phyloP scores from a whole-genome alignment of 257 asterid genomes.

The Penstemon davidsonii region DNA sequence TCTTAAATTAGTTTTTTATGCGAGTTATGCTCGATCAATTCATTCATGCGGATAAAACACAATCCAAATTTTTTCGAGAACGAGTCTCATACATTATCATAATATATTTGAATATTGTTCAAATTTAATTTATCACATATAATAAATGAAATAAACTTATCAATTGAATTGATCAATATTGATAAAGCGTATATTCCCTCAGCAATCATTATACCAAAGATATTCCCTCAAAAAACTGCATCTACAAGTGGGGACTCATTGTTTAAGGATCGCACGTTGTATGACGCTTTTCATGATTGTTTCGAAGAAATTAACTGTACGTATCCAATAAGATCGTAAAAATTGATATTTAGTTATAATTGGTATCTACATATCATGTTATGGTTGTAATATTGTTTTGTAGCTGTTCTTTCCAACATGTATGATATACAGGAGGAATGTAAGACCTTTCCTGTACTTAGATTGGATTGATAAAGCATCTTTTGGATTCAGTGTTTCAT shows the following conservation, averaged over 20 bases:
- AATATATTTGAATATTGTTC: no score
- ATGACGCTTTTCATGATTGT: conserved; percentile 37
- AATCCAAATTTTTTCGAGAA: no score
- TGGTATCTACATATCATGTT: no score
- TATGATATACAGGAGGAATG: conserved; percentile 5
- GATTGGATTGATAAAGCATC: conserved; percentile 18
- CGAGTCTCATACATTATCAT: no score
- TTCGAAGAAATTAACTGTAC: not conserved
- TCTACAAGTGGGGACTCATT: conserved; percentile 35
- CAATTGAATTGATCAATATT: no score
- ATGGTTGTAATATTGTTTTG: conserved; percentile 27
- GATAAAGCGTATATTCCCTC: no score
- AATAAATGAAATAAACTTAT: no score
- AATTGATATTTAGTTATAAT: not conserved
- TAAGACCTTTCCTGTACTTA: conserved; percentile 8
- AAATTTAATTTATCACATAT: no score
- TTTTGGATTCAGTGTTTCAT: not conserved
- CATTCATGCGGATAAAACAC: no score
- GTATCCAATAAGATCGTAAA: no score
- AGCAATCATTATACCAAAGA: not conserved
- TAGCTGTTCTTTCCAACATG: conserved; percentile 34
- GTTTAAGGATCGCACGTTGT: conserved; percentile 39
- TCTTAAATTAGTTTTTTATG: no score
- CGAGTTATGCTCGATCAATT: no score
- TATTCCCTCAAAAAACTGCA: not conserved